Conservation (phyloP, 2,329 filamentous ascomycete species). For the Fusarium agapanthi region DNA sequence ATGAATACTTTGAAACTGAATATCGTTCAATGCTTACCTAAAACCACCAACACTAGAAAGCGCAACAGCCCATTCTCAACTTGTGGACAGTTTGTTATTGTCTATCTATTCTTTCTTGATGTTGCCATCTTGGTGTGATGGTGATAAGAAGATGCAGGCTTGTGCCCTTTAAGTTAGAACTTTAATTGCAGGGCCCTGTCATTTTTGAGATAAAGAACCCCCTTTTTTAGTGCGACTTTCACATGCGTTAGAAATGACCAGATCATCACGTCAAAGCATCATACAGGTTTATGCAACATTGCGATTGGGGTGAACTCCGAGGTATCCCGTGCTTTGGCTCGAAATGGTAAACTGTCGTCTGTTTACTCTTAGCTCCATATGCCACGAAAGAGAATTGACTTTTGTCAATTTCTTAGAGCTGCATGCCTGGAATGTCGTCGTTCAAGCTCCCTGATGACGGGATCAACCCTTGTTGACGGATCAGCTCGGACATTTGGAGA, state of each 20-base stretch:
- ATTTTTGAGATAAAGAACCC: conserved; percentile 26
- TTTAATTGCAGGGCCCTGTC: background rate
- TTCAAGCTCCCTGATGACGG: conserved; percentile 31
- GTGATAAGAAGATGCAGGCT: conserved; percentile 25
- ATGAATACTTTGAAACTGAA: background rate
- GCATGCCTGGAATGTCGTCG: conserved; percentile 28
- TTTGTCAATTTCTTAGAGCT: background rate
- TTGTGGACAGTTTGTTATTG: background rate
- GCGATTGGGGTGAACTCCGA: background rate
- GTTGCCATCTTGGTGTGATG: conserved; percentile 1
- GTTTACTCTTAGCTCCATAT: background rate
- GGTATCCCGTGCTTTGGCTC: background rate
- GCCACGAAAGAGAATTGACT: background rate
- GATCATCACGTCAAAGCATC: conserved; percentile 43
- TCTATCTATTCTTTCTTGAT: background rate
- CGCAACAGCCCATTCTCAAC: background rate
- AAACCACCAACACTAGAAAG: background rate
- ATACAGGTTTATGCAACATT: conserved; percentile 31
- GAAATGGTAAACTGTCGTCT: conserved; percentile 21
- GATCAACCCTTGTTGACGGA: conserved; percentile 24
- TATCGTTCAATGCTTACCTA: background rate
- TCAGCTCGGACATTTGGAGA: conserved; percentile 22
- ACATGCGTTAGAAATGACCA: conserved; percentile 44
- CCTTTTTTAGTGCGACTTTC: conserved; percentile 43
- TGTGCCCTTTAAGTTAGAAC: conserved; percentile 22